Conservation (phyloP, 805 yeast species). For the Ogataea parapolymorpha region DNA sequence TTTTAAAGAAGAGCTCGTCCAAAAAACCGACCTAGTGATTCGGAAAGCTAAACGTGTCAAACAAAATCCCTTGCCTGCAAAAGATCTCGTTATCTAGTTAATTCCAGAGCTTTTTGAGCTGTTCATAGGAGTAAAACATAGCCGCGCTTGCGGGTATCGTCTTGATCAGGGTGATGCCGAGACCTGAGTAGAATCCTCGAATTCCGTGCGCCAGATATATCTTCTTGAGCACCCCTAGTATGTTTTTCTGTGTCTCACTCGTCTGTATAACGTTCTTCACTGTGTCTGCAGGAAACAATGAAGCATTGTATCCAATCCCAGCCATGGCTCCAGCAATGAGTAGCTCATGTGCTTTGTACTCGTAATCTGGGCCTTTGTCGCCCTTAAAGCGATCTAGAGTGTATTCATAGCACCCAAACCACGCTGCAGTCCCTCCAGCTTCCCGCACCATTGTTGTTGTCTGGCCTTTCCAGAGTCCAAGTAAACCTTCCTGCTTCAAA, state of each 20-base stretch:
- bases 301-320: constrained; percentile 75
- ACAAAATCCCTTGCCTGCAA: constrained; percentile 16
- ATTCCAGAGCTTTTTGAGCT: constrained; percentile 36
- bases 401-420: constrained; percentile 89
- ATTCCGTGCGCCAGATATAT: constrained; percentile 57
- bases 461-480: constrained; percentile 87
- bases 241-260: constrained; percentile 26
- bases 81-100: constrained; percentile 1
- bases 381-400: constrained; percentile 38
- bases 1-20: constrained; percentile 81
- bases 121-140: constrained; percentile 78
- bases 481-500: constrained; percentile 47
- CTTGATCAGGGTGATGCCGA: constrained; percentile 75
- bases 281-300: constrained; percentile 87
- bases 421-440: constrained; percentile 84
- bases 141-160: constrained; percentile 90
- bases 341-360: constrained; percentile 46
- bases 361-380: constrained; percentile 21
- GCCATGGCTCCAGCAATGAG: constrained; percentile 82
- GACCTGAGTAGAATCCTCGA: constrained; percentile 73
- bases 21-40: constrained; percentile 53
- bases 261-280: constrained; percentile 86
- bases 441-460: constrained; percentile 78
- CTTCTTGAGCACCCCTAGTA: constrained; percentile 35
- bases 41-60: constrained; percentile 25